These are phyloP conservation scores for Parietichytrium sp. DNA, from an alignment of 108 stramenopile species.

Conservation along the genomic window DNA sequence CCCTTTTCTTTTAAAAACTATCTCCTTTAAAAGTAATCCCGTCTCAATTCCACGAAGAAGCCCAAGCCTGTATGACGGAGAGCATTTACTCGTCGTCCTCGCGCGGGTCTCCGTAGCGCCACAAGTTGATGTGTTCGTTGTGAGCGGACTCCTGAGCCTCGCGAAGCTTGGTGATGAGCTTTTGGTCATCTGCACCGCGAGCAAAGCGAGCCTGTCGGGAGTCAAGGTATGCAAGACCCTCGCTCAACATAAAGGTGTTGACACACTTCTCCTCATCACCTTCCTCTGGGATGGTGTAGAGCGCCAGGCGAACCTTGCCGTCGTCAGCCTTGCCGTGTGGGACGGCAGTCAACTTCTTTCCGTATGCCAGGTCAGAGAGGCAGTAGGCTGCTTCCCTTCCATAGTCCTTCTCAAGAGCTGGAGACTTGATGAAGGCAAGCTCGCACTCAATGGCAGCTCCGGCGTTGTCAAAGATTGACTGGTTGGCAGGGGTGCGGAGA, in stretches of 20 bases:
- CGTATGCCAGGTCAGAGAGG: constrained; percentile 76
- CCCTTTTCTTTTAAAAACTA: too few species aligned
- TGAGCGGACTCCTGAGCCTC: not conserved
- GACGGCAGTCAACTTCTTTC: constrained; percentile 66
- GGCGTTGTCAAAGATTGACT: constrained; percentile 72
- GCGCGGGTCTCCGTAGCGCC: constrained; percentile 26
- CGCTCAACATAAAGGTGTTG: not conserved
- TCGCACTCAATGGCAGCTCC: constrained; percentile 76
- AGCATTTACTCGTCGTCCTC: constrained; percentile 26
- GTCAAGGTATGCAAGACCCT: not conserved
- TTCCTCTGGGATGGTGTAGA: not conserved
- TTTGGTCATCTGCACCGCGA: not conserved
- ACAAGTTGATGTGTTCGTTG: not conserved
- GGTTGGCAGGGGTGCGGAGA: constrained; percentile 77
- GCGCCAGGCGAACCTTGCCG: not conserved
- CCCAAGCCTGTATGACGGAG: too few species aligned
- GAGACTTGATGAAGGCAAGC: constrained; percentile 71
- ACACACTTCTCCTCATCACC: constrained; percentile 10
- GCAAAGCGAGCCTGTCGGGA: not conserved
- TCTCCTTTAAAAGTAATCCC: too few species aligned
- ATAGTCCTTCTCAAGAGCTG: constrained; percentile 72
- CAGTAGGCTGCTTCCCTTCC: constrained; percentile 77
- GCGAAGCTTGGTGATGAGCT: not conserved
- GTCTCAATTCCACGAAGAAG: too few species aligned
- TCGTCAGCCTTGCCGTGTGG: not conserved